Percentiles rank a stretch among this genome's conserved stretches.
phyloP scores from a whole-genome alignment of 2,329 filamentous ascomycete genomes.

The Penicillium palitans region DNA sequence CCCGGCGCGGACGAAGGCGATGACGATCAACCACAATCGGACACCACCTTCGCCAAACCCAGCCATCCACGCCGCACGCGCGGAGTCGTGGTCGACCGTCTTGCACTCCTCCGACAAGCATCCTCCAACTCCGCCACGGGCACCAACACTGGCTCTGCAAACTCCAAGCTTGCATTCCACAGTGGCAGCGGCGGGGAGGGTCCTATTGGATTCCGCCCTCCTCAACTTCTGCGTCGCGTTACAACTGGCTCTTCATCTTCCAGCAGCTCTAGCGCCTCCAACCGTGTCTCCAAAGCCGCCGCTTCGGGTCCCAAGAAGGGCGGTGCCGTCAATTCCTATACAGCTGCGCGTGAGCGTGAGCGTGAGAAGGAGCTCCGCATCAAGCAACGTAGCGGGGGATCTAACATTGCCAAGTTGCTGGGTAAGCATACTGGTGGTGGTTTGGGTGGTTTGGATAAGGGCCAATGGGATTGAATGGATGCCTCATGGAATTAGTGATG shows the following conservation, averaged over 20 bases:
- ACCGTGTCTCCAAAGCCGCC: conserved; percentile 33
- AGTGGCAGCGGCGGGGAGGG: conserved; percentile 20
- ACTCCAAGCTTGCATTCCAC: conserved; percentile 39
- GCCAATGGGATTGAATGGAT: conserved; percentile 43
- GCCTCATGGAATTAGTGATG: background rate
- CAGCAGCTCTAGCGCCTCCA: conserved; percentile 22
- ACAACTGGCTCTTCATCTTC: conserved; percentile 35
- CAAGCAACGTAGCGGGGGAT: conserved; percentile 47
- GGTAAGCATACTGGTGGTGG: conserved; percentile 42
- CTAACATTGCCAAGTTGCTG: conserved; percentile 39
- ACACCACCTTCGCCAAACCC: conserved; percentile 30
- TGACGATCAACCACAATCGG: conserved; percentile 25
- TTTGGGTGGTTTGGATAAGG: conserved; percentile 38
- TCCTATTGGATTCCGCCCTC: conserved; percentile 36
- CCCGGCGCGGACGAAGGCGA: conserved; percentile 23
- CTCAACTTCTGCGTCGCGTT: conserved; percentile 33
- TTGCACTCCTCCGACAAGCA: conserved; percentile 47
- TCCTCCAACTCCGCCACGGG: conserved; percentile 45
- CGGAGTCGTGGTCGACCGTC: conserved; percentile 46
- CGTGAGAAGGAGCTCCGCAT: conserved; percentile 55
- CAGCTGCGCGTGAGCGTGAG: conserved; percentile 58
- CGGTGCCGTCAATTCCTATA: conserved; percentile 59
- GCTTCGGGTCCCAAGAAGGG: conserved; percentile 57
- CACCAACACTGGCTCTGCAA: conserved; percentile 23
- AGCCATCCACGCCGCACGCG: conserved; percentile 42